Base-by-base conservation (phyloP, 768 basidiomycete genomes). In the Gyrodon lividus region DNA sequence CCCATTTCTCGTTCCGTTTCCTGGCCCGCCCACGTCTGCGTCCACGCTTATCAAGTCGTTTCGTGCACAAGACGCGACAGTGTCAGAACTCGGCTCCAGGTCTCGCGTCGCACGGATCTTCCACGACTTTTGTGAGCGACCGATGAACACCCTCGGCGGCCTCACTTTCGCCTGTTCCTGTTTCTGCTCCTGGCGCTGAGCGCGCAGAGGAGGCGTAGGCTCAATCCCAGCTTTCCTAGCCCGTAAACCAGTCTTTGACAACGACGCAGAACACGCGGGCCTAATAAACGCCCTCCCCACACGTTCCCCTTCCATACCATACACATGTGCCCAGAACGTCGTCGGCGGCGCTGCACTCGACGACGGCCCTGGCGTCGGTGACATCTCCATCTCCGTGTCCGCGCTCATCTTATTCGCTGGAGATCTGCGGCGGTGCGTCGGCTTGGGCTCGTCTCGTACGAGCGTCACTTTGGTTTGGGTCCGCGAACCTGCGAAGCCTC, bases 241-340 rank as follows among this genome's bases (percentile, higher is more conserved):
- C 38, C 19, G 39, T 9, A 23, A 14, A 41, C 23, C 20, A 33
- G n/a, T n/a, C 17, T 12, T 22, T n/a, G 20, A 47, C 6, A 24
- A 22, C n/a, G 34, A 22, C 14, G 46, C 46, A n/a, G 49, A 50
- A 53, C 43, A 0, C 52, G 45, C 56, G 17, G 30, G 54, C 30
- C 54, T 44, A 55, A 62, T 55, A 17, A 70, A 68, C 1, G 64
- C 69, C 7, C 51, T 51, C 26, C 69, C 67, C 7, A 69, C 23
- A 1, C 43, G 62, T 4, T 70, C 53, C 1, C 69, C 67, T 42
- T 63, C 59, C 31, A 69, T 35, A 16, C 63, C 65, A 6, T 69
- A 69, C 13, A 70, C 69, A 17, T 69, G 68, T 9, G 69, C 67
- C 69, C 69, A 69, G n/a, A 68, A 70, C n/a, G 43, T 51, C 1